Evolutionary conservation across 257 asterid species (phyloP).

Genomic region (Solanum habrochaites): DNA sequence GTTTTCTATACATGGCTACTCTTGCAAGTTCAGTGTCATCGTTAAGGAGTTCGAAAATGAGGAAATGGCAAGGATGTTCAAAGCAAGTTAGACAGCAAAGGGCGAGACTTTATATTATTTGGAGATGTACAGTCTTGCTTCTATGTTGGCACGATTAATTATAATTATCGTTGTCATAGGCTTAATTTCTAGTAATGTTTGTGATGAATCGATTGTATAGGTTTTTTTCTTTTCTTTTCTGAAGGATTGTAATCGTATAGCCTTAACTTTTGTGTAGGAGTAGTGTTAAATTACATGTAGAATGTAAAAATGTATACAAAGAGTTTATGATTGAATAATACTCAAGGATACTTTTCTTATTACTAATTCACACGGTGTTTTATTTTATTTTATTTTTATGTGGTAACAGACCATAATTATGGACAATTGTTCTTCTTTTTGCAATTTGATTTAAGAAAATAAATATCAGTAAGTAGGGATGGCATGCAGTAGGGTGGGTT

Average conservation of each 20-base stretch:
- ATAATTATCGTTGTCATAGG: not conserved
- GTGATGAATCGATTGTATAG: not conserved
- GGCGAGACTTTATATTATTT: constrained; percentile 71
- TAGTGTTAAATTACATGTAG: not conserved
- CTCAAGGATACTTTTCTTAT: not conserved
- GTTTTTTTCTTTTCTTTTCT: not conserved
- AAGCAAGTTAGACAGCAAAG: constrained; percentile 65
- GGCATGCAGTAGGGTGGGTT: no score
- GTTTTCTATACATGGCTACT: constrained; percentile 22
- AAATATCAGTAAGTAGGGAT: not conserved
- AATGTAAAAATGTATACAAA: not conserved
- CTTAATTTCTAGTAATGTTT: not conserved
- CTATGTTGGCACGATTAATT: constrained; percentile 20
- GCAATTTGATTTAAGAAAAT: not conserved
- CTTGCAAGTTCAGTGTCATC: constrained; percentile 7
- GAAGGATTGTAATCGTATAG: not conserved
- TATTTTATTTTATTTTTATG: not conserved
- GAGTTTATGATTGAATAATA: not conserved
- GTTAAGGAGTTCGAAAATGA: constrained; percentile 32
- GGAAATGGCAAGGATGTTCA: constrained; percentile 42
- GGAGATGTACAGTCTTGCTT: constrained; percentile 75
- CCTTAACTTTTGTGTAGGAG: not conserved
- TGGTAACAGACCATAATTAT: not conserved
- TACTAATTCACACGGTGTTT: not conserved
- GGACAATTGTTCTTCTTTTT: not conserved